Evolutionary conservation across 805 yeast genomes (phyloP).

Genomic region (Trichomonascus vanleenenianus): DNA sequence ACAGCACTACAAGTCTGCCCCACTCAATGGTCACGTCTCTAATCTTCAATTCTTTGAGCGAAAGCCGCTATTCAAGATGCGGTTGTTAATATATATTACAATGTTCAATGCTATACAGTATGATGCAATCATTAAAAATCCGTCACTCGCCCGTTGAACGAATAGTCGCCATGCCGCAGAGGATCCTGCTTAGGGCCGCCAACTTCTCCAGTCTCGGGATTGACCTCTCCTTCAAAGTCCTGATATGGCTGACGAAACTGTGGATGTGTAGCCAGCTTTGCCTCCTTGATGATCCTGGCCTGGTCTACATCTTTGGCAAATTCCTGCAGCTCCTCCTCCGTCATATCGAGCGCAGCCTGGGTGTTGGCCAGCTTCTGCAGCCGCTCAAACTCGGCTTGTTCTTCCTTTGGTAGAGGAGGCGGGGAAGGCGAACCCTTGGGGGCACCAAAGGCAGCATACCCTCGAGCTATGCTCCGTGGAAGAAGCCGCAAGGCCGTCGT

Average conservation of each 20-base stretch:
- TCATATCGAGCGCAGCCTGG: slow-evolving; percentile 43
- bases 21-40: no score
- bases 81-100: background rate
- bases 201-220: slow-evolving; percentile 89
- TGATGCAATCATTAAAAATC: slow-evolving; percentile 50
- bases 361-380: slow-evolving; percentile 75
- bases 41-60: background rate
- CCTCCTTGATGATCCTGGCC: slow-evolving; percentile 30
- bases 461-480: background rate
- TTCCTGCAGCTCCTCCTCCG: slow-evolving; percentile 9
- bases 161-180: slow-evolving; percentile 81
- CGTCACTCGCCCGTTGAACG: slow-evolving; percentile 93
- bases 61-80: no score
- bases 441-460: background rate
- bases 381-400: slow-evolving; percentile 86
- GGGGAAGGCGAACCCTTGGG: slow-evolving; percentile 40
- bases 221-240: slow-evolving; percentile 90
- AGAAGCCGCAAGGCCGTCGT: background rate
- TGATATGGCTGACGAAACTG: slow-evolving; percentile 73
- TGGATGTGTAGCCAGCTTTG: slow-evolving; percentile 44
- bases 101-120: background rate
- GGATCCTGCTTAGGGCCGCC: slow-evolving; percentile 99
- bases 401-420: slow-evolving; percentile 67
- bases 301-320: slow-evolving; percentile 38
- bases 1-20: no score